phyloP scores from a whole-genome alignment of 139 green algal genomes.

The Tetradesmus obliquus region DNA sequence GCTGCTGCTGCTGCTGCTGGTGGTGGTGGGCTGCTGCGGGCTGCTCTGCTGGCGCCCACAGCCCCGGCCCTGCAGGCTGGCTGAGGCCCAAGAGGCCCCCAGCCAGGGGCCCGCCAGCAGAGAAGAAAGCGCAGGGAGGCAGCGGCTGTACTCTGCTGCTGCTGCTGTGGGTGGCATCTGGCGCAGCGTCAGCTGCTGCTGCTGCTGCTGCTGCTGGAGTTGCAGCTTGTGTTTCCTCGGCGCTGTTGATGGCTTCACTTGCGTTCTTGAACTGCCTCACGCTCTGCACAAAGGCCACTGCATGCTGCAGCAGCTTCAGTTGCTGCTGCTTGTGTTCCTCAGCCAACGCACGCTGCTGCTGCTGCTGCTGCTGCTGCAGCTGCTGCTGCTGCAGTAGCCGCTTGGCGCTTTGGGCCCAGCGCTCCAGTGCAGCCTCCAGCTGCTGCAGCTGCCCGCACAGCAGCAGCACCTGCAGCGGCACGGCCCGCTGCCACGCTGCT shows the following conservation, averaged over 20 bases:
- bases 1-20: not conserved
- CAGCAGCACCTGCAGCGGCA: not conserved
- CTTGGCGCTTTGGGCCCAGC: not conserved
- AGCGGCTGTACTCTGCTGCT: not conserved
- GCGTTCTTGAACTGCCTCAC: not conserved
- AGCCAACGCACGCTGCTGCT: not conserved
- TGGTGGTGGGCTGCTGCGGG: not conserved
- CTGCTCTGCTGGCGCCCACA: not conserved
- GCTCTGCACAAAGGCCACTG: not conserved
- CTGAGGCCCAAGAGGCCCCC: not conserved
- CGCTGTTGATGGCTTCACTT: not conserved
- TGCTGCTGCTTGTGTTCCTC: not conserved
- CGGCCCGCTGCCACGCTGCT: not conserved
- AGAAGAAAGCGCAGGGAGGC: not conserved
- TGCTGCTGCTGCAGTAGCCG: not conserved
- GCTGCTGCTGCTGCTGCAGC: not conserved
- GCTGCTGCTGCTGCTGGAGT: not conserved
- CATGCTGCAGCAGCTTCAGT: not conserved
- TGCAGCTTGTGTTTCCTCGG: too few relatives aligned
- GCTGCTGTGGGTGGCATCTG: too few relatives aligned
- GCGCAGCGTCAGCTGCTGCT: not conserved
- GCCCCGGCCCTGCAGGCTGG: not conserved
- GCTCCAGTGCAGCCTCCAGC: not conserved
- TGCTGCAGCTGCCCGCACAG: not conserved
- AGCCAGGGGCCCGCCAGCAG: not conserved